Base-by-base conservation (phyloP, 73 alveolate species). In the Tetrahymena elliotti region DNA sequence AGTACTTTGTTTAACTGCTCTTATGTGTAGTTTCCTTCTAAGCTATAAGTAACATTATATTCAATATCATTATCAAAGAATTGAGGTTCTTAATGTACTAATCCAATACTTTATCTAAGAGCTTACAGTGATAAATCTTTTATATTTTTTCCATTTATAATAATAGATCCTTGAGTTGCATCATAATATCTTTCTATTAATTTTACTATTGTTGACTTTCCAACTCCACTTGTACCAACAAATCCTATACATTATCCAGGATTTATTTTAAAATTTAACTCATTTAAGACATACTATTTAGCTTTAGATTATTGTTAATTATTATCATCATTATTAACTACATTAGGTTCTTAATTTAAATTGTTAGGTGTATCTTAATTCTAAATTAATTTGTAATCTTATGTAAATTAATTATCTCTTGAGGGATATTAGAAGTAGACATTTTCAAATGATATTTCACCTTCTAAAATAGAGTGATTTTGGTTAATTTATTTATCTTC, bases 141-240 rank as follows among this genome's bases (percentile, higher is more conserved):
- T 93, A 96, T 83, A 84, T 96, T 93, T 22, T 93, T 52, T 52
- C 98, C 98, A 95, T 97, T 98, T 24, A 98, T 41, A 0, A 40
- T 47, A 41, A 98, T 96, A 37, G 88, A 35, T 93, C 99, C 99
- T 54, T 93, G 83, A 38, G 84, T 93, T 34, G 97, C 94, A 95
- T 98, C 99, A 96, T 98, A 98, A 93, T 95, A 95, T 94, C 99
- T 98, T 84, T 94, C 95, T 1, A 98, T 54, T 94, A 98, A 94
- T 35, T 98, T 93, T 38, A 98, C 97, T 33, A 98, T 98, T 38
- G 99, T 97, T 13, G 99, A 95, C 93, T 98, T 98, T 95, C 99
- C 99, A 84, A 98, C 96, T 38, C 99, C 99, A 39, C 98, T 97
- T 52, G 83, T 94, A n/a, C 99, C 99, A n/a, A 98, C 98, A 38